phyloP scores from a whole-genome alignment of 2,329 filamentous ascomycete species.

The Cladosporium sp. region DNA sequence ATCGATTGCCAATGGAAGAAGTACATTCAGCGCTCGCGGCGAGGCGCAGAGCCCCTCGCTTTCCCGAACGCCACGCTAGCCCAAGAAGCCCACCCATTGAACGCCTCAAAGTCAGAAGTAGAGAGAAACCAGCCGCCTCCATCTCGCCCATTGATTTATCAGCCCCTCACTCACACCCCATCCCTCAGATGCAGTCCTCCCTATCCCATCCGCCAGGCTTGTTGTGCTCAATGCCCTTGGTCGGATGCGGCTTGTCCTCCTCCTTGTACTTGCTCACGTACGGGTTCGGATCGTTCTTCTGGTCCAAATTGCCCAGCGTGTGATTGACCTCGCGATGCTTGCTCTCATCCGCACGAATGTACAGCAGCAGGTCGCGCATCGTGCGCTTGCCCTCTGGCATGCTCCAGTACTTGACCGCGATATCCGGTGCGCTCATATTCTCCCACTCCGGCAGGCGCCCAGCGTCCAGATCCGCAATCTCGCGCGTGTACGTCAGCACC shows the following conservation, averaged over 20 bases:
- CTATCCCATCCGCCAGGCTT: constrained; percentile 75
- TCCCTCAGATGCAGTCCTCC: constrained; percentile 45
- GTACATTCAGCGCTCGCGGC: too few relatives aligned
- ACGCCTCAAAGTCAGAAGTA: neutral
- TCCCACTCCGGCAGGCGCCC: constrained; percentile 81
- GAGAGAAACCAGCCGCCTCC: neutral
- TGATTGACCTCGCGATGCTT: constrained; percentile 85
- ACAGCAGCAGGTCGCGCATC: constrained; percentile 81
- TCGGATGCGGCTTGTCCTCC: constrained; percentile 58
- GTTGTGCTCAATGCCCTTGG: constrained; percentile 59
- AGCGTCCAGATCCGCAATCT: constrained; percentile 77
- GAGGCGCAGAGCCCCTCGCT: too few relatives aligned
- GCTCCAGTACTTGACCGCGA: constrained; percentile 86
- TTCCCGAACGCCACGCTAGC: too few relatives aligned
- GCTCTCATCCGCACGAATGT: constrained; percentile 84
- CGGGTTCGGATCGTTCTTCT: constrained; percentile 83
- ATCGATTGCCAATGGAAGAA: too few relatives aligned
- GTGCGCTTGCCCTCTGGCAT: constrained; percentile 78
- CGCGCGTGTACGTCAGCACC: constrained; percentile 87
- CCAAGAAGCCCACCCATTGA: too few relatives aligned
- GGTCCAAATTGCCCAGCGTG: constrained; percentile 81
- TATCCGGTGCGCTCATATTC: constrained; percentile 72
- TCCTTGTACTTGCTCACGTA: constrained; percentile 81
- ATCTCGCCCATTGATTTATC: too few relatives aligned
- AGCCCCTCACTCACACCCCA: too few relatives aligned